Evolutionary conservation across 305 asterid species (phyloP).

Genomic region (Fraxinus baroniana): DNA sequence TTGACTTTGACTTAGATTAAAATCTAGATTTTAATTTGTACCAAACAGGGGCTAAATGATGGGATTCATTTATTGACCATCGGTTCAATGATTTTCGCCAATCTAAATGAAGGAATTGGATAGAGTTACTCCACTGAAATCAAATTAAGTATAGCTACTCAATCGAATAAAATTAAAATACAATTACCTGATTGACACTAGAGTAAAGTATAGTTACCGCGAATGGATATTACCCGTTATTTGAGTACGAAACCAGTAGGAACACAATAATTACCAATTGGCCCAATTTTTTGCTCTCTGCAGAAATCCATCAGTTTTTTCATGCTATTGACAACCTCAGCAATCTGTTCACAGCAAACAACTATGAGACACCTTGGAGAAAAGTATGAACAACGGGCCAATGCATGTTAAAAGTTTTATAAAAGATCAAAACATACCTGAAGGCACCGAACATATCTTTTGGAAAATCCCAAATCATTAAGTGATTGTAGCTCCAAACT

Average conservation of each 20-base stretch:
- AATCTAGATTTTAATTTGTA: background rate
- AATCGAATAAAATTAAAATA: background rate
- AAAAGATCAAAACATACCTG: slow-evolving; percentile 53
- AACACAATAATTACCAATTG: slow-evolving; percentile 61
- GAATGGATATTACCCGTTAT: background rate
- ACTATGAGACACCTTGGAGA: slow-evolving; percentile 18
- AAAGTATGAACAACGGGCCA: background rate
- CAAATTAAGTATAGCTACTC: background rate
- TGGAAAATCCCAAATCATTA: slow-evolving; percentile 88
- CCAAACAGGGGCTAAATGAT: background rate
- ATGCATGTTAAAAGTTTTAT: background rate
- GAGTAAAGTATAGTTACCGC: background rate
- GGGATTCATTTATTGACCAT: background rate
- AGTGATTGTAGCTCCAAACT: slow-evolving; percentile 81
- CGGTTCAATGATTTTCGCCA: background rate
- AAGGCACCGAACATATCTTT: slow-evolving; percentile 84
- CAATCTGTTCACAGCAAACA: slow-evolving; percentile 52
- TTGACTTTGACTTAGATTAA: background rate
- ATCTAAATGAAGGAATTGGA: background rate
- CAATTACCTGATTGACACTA: background rate
- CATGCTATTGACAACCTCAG: slow-evolving; percentile 98
- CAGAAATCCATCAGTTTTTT: slow-evolving; percentile 90
- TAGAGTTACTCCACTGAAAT: background rate
- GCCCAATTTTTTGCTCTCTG: slow-evolving; percentile 71
- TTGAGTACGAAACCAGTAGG: background rate